phyloP scores from a whole-genome alignment of 257 asterid genomes.

The Penstemon newberryi region DNA sequence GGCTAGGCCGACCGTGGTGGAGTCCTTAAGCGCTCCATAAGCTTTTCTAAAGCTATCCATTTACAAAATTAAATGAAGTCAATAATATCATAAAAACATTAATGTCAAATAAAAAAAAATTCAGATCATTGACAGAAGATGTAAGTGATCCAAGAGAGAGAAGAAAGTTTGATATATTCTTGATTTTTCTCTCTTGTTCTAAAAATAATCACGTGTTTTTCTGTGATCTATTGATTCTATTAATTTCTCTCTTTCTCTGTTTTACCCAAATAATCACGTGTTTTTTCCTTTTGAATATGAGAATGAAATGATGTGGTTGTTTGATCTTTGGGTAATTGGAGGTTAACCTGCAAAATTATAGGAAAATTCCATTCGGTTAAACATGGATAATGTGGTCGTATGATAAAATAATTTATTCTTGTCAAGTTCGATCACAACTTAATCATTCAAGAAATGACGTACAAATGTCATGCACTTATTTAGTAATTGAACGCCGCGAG shows the following conservation, averaged over 20 bases:
- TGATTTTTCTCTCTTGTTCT: constrained; percentile 32
- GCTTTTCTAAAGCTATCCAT: constrained; percentile 95
- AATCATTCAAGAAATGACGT: too few species aligned
- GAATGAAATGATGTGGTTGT: background rate
- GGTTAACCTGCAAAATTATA: constrained; percentile 26
- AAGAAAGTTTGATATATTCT: constrained; percentile 32
- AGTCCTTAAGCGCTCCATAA: constrained; percentile 90
- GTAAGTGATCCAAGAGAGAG: constrained; percentile 37
- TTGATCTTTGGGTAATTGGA: constrained; percentile 27
- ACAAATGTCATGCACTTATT: too few species aligned
- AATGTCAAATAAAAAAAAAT: too few species aligned
- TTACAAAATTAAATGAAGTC: background rate
- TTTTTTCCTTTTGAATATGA: too few species aligned
- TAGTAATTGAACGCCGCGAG: too few species aligned
- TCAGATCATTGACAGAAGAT: background rate
- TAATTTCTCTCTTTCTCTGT: too few species aligned
- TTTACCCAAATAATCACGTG: too few species aligned
- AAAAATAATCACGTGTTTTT: background rate
- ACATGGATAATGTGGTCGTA: too few species aligned
- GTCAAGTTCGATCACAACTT: too few species aligned
- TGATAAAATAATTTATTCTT: too few species aligned
- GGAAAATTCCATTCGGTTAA: constrained; percentile 1
- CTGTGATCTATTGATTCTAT: too few species aligned
- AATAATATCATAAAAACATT: constrained; percentile 10
- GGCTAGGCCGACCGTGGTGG: constrained; percentile 92